Conservation (phyloP, 306 rosid genomes). For the Medicago lupulina region DNA sequence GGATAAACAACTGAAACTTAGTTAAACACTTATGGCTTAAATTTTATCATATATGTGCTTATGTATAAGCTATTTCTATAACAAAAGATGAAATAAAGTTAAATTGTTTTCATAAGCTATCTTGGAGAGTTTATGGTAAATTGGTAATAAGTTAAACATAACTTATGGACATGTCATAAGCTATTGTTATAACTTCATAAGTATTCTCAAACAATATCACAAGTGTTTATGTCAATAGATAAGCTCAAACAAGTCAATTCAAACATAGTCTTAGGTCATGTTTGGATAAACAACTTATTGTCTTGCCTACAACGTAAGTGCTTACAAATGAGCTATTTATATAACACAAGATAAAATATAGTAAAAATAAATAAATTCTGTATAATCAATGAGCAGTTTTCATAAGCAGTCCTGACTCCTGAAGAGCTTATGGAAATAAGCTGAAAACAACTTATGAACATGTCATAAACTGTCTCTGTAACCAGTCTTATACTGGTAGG, state of each 20-base stretch:
- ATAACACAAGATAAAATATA: no score
- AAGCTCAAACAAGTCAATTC: neutral
- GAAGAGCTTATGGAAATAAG: neutral
- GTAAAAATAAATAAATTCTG: no score
- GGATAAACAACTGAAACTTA: neutral
- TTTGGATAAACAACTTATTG: no score
- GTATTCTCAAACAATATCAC: neutral
- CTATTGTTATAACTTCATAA: no score
- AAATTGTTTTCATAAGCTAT: neutral
- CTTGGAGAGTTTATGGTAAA: neutral
- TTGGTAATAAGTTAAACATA: neutral
- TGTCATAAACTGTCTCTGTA: neutral
- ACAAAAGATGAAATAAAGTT: no score
- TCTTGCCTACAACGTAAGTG: no score
- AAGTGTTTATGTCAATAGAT: neutral
- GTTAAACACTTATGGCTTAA: neutral
- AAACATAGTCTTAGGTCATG: neutral
- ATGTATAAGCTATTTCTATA: no score
- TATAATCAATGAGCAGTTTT: no score
- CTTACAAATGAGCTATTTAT: no score
- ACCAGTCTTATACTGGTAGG: neutral
- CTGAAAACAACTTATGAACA: neutral
- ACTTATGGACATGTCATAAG: neutral
- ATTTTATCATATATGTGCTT: no score
- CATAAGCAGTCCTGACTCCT: neutral